Base-by-base conservation (phyloP, 2,329 filamentous ascomycete genomes). In the Fusarium sp. region DNA sequence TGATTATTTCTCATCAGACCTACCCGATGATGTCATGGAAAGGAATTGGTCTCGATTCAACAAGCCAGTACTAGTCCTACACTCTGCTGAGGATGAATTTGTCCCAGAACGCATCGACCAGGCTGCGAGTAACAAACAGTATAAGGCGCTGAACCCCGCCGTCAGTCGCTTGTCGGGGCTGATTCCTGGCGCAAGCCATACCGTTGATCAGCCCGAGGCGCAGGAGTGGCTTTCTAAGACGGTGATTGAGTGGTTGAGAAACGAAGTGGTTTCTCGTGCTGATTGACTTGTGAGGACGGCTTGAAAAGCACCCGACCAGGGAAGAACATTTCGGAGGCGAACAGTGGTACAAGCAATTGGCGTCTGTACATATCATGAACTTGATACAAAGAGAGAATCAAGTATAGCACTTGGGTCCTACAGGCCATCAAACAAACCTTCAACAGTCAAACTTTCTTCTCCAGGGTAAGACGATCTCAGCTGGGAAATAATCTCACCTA, bases 1-100 rank as follows among this genome's bases (percentile, higher is more conserved):
- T 78, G 95, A 97, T 78, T 93, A 92, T 77, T 97, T 97, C 82
- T 95, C 92, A n/a, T 90, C 89, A 5, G 92, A 96, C 77, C 82
- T 96, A n/a, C 80, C 83, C 1, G 82, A 86, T 35, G 84, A 87
- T 35, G 83, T 85, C 20, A 82, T 94, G 10, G 76, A 80, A 27
- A 78, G 78, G 17, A 91, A 91, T n/a, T 97, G 95, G 86, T 87
- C 90, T 6, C 82, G 82, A 53, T 83, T 93, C 60, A 82, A 83
- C 45, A 85, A 87, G 56, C 88, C 89, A 2, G 80, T 93, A 2
- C 81, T 92, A 70, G 88, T 93, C 20, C 77, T 94, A 35, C 88
- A 90, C 64, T 91, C 91, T 3, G 90, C 84, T 9, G 80, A 85
- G 45, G 93, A 95, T 78, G 89, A 93, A 78, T 89, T 85, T 76